Percentiles rank a stretch among this genome's conserved stretches.
Conservation (phyloP, 2,329 filamentous ascomycete species). For the Penicillium sclerotiorum region DNA sequence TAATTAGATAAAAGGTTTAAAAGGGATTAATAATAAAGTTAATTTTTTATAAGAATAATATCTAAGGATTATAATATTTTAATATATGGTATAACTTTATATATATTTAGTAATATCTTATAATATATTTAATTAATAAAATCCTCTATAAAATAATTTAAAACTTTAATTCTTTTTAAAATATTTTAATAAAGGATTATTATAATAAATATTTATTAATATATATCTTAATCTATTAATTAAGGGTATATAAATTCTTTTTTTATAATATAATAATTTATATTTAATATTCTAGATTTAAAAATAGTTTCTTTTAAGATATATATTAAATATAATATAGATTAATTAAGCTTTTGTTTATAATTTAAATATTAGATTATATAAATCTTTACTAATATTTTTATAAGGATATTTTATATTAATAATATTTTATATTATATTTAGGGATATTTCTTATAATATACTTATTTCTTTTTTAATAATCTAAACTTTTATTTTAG, state of each 20-base stretch:
- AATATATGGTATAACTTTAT: neutral
- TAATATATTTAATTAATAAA: neutral
- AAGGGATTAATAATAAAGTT: neutral
- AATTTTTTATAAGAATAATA: neutral
- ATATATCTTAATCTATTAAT: neutral
- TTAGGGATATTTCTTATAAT: too few relatives aligned
- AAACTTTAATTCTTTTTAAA: neutral
- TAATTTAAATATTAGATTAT: too few relatives aligned
- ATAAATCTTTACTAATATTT: neutral
- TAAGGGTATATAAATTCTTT: neutral
- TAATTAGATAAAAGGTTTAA: neutral
- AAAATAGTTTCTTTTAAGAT: too few relatives aligned
- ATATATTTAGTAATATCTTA: neutral
- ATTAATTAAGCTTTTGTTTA: too few relatives aligned
- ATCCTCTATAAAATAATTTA: neutral
- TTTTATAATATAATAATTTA: neutral
- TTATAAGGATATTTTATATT: neutral
- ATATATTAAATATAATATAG: neutral
- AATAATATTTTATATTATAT: neutral
- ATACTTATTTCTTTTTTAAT: too few relatives aligned
- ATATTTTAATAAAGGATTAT: neutral
- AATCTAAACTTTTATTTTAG: too few relatives aligned
- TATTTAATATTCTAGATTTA: too few relatives aligned
- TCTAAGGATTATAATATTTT: neutral
- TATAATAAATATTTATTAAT: neutral